A percentile compares a stretch with the other conserved stretches of the same genome.
Conservation (phyloP, 257 asterid genomes). For the Solanum pinnatisectum region DNA sequence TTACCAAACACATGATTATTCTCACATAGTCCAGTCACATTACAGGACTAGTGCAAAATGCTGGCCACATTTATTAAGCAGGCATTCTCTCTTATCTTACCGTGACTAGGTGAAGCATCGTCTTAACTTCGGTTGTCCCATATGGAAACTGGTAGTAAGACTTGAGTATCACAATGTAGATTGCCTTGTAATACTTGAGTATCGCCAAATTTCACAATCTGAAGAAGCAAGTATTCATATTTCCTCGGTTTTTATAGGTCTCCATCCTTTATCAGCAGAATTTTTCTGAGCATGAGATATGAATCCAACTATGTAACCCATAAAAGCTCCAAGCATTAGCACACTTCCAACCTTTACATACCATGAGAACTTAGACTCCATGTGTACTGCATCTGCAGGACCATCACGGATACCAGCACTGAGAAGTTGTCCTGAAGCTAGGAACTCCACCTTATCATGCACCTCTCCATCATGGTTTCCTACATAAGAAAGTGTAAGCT, state of each 20-base stretch:
- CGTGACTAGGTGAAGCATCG: not conserved
- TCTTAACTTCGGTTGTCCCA: not conserved
- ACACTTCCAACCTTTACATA: conserved; percentile 40
- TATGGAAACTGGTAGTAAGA: not conserved
- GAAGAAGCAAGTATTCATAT: not conserved
- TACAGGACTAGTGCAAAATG: not conserved
- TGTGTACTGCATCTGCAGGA: not conserved
- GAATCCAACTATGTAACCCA: conserved; percentile 63
- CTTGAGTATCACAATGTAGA: not conserved
- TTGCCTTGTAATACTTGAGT: not conserved
- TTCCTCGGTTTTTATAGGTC: conserved; percentile 54
- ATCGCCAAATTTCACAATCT: not conserved
- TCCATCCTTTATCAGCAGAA: conserved; percentile 37
- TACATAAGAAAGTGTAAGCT: conserved; percentile 54
- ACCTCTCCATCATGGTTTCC: conserved; percentile 90
- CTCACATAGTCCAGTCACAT: not conserved
- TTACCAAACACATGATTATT: not conserved
- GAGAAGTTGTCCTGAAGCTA: conserved; percentile 62
- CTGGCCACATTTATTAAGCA: not conserved
- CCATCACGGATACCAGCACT: conserved; percentile 22
- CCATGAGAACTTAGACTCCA: conserved; percentile 33
- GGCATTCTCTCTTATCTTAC: not conserved
- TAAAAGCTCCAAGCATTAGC: conserved; percentile 59
- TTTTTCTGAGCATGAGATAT: conserved; percentile 33
- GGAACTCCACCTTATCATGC: conserved; percentile 73